These are phyloP conservation scores for Arabidopsis suecica DNA, from an alignment of 345 rosid species.

Conservation along the genomic window DNA sequence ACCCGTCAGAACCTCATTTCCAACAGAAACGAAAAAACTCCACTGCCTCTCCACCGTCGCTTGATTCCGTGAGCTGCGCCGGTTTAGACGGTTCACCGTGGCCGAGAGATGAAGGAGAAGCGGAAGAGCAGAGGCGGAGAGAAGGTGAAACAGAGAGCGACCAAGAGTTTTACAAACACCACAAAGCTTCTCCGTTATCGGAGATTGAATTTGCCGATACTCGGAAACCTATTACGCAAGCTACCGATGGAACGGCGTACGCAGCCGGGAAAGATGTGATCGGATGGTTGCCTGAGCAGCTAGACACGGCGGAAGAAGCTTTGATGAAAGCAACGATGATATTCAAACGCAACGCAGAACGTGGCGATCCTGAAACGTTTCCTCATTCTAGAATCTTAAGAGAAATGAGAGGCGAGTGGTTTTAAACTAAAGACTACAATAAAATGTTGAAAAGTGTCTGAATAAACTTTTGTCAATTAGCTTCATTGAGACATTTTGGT, in stretches of 20 bases:
- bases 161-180: slow-evolving; percentile 55
- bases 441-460: not conserved
- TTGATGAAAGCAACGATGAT: slow-evolving; percentile 61
- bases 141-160: slow-evolving; percentile 44
- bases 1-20: slow-evolving; percentile 51
- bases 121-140: slow-evolving; percentile 23
- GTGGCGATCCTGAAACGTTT: slow-evolving; percentile 75
- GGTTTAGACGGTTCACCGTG: slow-evolving; percentile 68
- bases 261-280: slow-evolving; percentile 46
- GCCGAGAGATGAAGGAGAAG: slow-evolving; percentile 44
- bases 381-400: slow-evolving; percentile 73
- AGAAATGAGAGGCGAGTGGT: slow-evolving; percentile 67
- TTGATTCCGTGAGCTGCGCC: slow-evolving; percentile 50
- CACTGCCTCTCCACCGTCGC: slow-evolving; percentile 17
- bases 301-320: slow-evolving; percentile 81
- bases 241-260: slow-evolving; percentile 58
- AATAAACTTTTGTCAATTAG: not conserved
- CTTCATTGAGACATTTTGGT: slow-evolving; percentile 6
- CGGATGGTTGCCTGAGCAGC: slow-evolving; percentile 80
- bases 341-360: slow-evolving; percentile 64
- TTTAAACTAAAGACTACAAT: slow-evolving; percentile 31
- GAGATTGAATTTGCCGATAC: slow-evolving; percentile 72
- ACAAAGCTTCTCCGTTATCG: slow-evolving; percentile 75
- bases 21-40: slow-evolving; percentile 57
- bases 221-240: slow-evolving; percentile 76